Conservation (phyloP, 2,329 filamentous ascomycete genomes). For the Fusarium sp. region DNA sequence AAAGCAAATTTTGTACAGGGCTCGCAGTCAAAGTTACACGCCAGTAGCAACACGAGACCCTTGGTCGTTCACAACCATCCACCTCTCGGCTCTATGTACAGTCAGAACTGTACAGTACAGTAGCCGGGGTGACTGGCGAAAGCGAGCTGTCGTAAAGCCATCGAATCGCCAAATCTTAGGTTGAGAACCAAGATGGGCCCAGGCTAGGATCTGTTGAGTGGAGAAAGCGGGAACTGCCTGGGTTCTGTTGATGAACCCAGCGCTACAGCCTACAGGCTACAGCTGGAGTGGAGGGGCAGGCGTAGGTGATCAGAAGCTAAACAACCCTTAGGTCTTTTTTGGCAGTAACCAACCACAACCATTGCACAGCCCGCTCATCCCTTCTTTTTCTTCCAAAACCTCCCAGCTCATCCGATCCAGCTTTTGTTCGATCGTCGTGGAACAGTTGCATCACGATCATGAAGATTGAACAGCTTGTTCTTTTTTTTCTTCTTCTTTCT, state of each 20-base stretch:
- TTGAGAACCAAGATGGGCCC: background rate
- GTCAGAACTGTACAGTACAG: background rate
- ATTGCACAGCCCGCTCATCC: slow-evolving; percentile 8
- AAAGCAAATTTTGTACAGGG: background rate
- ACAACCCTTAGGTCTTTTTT: background rate
- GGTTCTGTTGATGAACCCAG: background rate
- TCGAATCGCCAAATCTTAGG: slow-evolving; percentile 6
- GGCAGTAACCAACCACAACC: slow-evolving; percentile 5
- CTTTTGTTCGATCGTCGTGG: slow-evolving; percentile 7
- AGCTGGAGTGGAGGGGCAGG: background rate
- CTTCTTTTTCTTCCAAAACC: slow-evolving; percentile 8
- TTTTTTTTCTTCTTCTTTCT: background rate
- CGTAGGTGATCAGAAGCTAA: slow-evolving; percentile 4
- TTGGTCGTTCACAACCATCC: slow-evolving; percentile 4
- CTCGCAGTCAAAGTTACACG: slow-evolving; percentile 5
- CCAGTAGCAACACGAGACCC: slow-evolving; percentile 10
- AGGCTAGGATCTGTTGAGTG: slow-evolving; percentile 28
- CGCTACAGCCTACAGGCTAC: background rate
- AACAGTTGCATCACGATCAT: slow-evolving; percentile 7
- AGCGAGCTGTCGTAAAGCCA: slow-evolving; percentile 12
- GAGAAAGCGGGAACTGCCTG: background rate
- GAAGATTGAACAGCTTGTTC: background rate
- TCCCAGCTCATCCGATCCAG: slow-evolving; percentile 10
- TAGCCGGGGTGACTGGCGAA: slow-evolving; percentile 2
- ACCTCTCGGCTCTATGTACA: background rate